Evolutionary conservation across 2,329 filamentous ascomycete genomes (phyloP).

Genomic region (Diplodia scrobiculata): DNA sequence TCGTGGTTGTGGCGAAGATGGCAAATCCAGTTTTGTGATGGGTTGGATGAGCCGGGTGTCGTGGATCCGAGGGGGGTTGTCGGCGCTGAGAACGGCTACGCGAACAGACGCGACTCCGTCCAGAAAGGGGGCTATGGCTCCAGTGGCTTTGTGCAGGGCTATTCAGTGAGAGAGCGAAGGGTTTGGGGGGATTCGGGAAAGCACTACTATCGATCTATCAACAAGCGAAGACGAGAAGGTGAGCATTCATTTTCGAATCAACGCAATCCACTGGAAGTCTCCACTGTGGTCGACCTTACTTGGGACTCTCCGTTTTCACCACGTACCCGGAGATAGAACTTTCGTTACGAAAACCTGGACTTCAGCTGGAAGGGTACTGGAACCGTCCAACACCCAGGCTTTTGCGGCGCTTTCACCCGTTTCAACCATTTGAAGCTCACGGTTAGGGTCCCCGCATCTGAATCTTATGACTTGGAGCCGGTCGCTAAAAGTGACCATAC

Average conservation of each 20-base stretch:
- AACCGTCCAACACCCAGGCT: conserved; percentile 35
- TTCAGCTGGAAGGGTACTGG: conserved; percentile 44
- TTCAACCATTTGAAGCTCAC: conserved; percentile 42
- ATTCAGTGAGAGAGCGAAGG: conserved; percentile 39
- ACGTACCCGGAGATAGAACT: conserved; percentile 39
- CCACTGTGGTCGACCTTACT: conserved; percentile 36
- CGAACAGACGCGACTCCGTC: conserved; percentile 27
- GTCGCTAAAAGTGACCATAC: background rate
- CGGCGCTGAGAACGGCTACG: conserved; percentile 34
- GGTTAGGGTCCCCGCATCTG: conserved; percentile 32
- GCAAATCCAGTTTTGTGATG: conserved; percentile 38
- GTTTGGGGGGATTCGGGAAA: conserved; percentile 42
- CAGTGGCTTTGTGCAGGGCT: conserved; percentile 35
- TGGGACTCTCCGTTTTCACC: conserved; percentile 38
- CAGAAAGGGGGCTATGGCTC: conserved; percentile 29
- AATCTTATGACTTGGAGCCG: background rate
- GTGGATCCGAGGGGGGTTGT: conserved; percentile 41
- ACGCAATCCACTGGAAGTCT: conserved; percentile 28
- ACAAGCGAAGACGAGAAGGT: conserved; percentile 32
- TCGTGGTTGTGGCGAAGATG: conserved; percentile 38
- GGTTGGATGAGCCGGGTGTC: conserved; percentile 33
- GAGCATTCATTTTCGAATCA: background rate
- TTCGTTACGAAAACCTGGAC: conserved; percentile 36
- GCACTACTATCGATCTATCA: conserved; percentile 35
- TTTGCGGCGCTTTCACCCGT: conserved; percentile 34